Evolutionary conservation across 768 basidiomycete species (phyloP), one percentile per base, ranked within the genome.

Genomic region (Russula griseocarnosa): DNA sequence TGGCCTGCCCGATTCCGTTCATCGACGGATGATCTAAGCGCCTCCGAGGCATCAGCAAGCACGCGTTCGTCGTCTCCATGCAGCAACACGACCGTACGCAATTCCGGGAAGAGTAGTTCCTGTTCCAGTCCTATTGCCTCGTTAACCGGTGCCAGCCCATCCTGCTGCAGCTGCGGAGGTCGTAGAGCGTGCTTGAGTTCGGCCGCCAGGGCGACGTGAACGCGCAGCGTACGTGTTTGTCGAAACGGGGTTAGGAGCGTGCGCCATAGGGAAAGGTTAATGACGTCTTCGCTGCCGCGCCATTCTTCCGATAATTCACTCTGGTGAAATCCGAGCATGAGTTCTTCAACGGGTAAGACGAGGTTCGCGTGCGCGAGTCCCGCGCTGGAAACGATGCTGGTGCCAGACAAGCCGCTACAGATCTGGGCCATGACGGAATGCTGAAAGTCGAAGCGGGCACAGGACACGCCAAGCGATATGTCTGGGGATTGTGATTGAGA

Each of bases 361-460:
- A 59, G 42, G 34, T 58, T 44, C 1, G 24, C 47, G 46, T 16
- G 22, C 1, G 20, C 30, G 38, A 40, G 38, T 20, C 30, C 30
- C 30, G 30, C 0, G 20, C 26, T 32, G 20, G 52, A 5, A 32
- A 42, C 3, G 16, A 10, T 1, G 24, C 24, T 5, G 5, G 46
- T 32, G 26, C 42, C 7, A 4, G 38, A 40, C 3, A 65, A 40
- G 20, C 30, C 20, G 10, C 18, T 32, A 32, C 59, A 65, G 9
- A 65, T 50, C 42, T 57, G 64, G 20, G 49, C 38, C 44, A 55
- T 53, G 7, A 49, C 54, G 20, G 64, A 51, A 6, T 61, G 40
- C 10, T 61, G 64, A 20, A 65, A 65, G 60, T 65, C 64, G 34
- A 65, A 16, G 11, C 42, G 55, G 22, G 38, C 1, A 10, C 60